phyloP scores from a whole-genome alignment of 306 rosid genomes.

The Rosa lucieae region DNA sequence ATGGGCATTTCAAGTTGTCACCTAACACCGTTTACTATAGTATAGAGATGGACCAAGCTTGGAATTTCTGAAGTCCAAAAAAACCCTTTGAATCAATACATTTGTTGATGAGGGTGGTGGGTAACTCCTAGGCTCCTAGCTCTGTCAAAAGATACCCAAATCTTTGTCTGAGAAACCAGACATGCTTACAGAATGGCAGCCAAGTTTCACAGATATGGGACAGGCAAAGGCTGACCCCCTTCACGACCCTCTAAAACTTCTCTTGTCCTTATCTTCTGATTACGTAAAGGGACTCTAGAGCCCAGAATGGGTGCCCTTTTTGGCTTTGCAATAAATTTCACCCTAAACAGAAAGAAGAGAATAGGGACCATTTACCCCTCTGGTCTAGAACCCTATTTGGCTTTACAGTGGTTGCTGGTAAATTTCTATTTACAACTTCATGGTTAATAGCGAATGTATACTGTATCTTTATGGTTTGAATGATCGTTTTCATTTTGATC shows the following conservation, averaged over 20 bases:
- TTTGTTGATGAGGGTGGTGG: conserved; percentile 30
- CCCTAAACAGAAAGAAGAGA: conserved; percentile 9
- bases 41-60: neutral
- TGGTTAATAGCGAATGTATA: neutral
- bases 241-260: conserved; percentile 35
- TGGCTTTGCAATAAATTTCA: conserved; percentile 29
- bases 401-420: neutral
- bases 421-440: neutral
- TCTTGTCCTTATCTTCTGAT: conserved; percentile 66
- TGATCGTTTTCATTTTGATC: neutral
- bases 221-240: conserved; percentile 49
- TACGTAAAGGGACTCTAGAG: conserved; percentile 31
- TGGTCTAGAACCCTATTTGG: neutral
- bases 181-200: conserved; percentile 56
- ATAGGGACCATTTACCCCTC: conserved; percentile 20
- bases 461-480: neutral
- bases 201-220: conserved; percentile 56
- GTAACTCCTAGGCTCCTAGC: conserved; percentile 13
- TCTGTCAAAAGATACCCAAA: conserved; percentile 78
- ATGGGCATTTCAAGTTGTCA: conserved; percentile 26
- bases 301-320: conserved; percentile 28
- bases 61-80: conserved; percentile 4
- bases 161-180: conserved; percentile 67
- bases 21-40: conserved; percentile 7
- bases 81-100: neutral